Conservation (phyloP, 148 eudicot genomes). For the Amaranthus hypochondriacus region DNA sequence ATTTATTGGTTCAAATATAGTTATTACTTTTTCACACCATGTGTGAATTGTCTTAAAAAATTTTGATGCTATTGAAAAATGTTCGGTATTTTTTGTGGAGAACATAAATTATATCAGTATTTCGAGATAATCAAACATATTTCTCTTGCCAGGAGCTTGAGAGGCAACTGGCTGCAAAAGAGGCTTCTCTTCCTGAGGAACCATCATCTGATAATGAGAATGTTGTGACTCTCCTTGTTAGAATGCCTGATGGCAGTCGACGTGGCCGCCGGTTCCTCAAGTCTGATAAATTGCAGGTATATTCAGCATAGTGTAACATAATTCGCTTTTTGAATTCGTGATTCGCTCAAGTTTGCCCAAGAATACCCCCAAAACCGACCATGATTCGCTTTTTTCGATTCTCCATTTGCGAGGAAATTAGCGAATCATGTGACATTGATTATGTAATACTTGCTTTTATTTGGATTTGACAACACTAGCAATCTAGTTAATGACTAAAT, state of each 20-base stretch:
- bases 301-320: not conserved
- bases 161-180: constrained; percentile 88
- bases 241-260: constrained; percentile 94
- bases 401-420: too few relatives aligned
- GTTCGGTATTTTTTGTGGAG: not conserved
- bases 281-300: constrained; percentile 85
- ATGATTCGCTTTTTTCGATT: too few relatives aligned
- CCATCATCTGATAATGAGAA: constrained; percentile 75
- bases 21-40: too few relatives aligned
- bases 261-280: constrained; percentile 76
- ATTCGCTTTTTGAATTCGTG: too few relatives aligned
- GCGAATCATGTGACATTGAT: too few relatives aligned
- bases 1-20: too few relatives aligned
- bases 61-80: not conserved
- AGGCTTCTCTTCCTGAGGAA: constrained; percentile 91
- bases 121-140: too few relatives aligned
- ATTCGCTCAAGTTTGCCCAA: too few relatives aligned
- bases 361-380: too few relatives aligned
- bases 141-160: constrained; percentile 58
- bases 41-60: too few relatives aligned
- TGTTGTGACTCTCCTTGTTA: constrained; percentile 78
- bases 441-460: constrained; percentile 7
- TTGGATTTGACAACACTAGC: not conserved
- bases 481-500: constrained; percentile 15
- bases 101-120: not conserved